Base-by-base conservation (phyloP, 257 asterid genomes). In the Schizonepeta tenuifolia region DNA sequence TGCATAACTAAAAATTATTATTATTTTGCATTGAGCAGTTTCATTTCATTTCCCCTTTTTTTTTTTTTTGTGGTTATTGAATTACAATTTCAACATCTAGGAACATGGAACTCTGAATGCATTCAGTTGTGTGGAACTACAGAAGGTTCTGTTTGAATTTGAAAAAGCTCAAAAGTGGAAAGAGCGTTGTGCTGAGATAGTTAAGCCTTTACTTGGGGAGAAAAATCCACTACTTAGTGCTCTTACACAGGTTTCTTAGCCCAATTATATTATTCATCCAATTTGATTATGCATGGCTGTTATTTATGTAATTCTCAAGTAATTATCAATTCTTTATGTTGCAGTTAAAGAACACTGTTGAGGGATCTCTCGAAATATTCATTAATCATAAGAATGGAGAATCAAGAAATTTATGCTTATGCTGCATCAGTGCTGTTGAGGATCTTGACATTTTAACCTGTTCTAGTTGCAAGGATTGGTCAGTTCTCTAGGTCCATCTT, bases 381-480 rank as follows among this genome's bases (percentile, higher is more conserved):
- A 78, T 31, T 58, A 77, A 76, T 73, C 74, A 73, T 26, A 65
- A 74, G 54, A 53, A 22, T 57, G 75, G 64, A 33, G 71, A 77
- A 67, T 75, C 77, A 44, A 81, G 70, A 53, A 71, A 71, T 5
- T 72, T 72, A 6, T 83, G 96, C 76, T 36, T 74, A 18, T 85
- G 80, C 77, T 87, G 93, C 79, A 79, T 72, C 60, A 70, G 18
- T 50, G 73, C 71, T 76, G 66, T 67, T 73, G 80, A 83, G 70
- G 70, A 82, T 76, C 83, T 74, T 76, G 79, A 81, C 79, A 79
- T 83, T 72, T 78, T 76, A 65, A 80, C 80, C 47, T 93, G 97
- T 81, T 82, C 87, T 62, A 59, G 80, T 80, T 93, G 98, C 90
- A 74, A 78, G 21, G 91, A 86, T 75, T 58, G 95, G 98, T 90